Evolutionary conservation across 805 yeast species (phyloP).

Genomic region (Cyberlindnera amylophila): DNA sequence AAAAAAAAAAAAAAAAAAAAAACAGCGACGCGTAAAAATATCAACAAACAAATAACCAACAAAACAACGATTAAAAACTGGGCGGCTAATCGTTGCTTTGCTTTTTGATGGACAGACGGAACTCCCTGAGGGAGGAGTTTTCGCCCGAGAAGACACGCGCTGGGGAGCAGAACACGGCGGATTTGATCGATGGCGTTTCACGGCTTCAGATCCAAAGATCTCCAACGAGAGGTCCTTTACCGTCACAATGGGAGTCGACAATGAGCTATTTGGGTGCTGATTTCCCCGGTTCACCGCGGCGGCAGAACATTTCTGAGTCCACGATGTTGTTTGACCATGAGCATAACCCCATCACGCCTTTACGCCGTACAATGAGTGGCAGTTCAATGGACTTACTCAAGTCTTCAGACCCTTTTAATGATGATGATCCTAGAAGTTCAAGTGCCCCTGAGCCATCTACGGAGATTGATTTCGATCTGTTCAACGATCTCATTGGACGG

Average conservation of each 20-base stretch:
- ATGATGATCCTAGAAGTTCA: neutral
- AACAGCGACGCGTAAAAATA: neutral
- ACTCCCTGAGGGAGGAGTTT: conserved; percentile 4
- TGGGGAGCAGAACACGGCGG: conserved; percentile 8
- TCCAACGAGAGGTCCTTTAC: neutral
- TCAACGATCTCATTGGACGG: conserved; percentile 7
- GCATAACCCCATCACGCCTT: conserved; percentile 17
- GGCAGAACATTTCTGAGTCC: conserved; percentile 21
- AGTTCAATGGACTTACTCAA: conserved; percentile 20
- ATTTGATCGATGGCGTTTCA: conserved; percentile 14
- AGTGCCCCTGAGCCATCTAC: conserved; percentile 3
- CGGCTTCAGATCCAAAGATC: conserved; percentile 9
- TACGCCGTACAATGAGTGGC: conserved; percentile 22
- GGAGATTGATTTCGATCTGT: conserved; percentile 12
- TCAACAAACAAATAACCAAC: conserved; percentile 1
- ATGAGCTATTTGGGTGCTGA: conserved; percentile 14
- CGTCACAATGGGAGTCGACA: conserved; percentile 17
- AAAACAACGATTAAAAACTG: neutral
- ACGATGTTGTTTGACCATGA: conserved; percentile 17
- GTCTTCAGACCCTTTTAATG: neutral
- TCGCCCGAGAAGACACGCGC: conserved; percentile 8
- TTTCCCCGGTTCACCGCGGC: too few species aligned
- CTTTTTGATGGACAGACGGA: conserved; percentile 8
- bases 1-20: too few species aligned
- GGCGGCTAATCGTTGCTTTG: neutral